Percentiles rank a stretch among this genome's conserved stretches.
Evolutionary conservation across 768 basidiomycete genomes (phyloP).

Genomic region (Trametes villosa): DNA sequence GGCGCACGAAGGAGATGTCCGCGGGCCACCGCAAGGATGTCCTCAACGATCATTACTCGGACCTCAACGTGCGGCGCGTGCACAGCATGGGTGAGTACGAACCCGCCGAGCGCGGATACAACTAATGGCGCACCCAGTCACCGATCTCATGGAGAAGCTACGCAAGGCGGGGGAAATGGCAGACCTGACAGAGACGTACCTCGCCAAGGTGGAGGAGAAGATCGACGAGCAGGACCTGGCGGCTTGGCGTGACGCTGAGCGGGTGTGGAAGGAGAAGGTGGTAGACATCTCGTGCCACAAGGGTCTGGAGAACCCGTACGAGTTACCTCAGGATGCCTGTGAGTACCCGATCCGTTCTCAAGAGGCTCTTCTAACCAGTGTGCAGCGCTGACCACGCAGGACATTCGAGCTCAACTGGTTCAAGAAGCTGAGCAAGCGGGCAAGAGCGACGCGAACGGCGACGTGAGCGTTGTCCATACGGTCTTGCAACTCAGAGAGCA

Average conservation of each 20-base stretch:
- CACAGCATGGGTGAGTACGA: slow-evolving; percentile 16
- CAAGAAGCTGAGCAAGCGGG: background rate
- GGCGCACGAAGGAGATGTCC: no score
- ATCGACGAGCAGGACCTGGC: background rate
- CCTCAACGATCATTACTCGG: slow-evolving; percentile 19
- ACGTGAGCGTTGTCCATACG: background rate
- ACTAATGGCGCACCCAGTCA: background rate
- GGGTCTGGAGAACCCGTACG: slow-evolving; percentile 6
- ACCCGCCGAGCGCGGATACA: background rate
- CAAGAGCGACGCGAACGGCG: background rate
- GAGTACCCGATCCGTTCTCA: background rate
- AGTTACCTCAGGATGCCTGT: background rate
- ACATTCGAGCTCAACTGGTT: background rate
- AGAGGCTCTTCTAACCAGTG: background rate
- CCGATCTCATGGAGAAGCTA: background rate
- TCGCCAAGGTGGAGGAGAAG: background rate
- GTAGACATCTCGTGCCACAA: slow-evolving; percentile 2
- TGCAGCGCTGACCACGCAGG: background rate
- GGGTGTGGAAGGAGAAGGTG: background rate
- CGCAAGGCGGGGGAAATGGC: background rate
- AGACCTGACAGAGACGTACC: background rate
- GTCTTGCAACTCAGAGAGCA: background rate
- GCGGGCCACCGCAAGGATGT: no score
- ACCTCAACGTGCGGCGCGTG: slow-evolving; percentile 14
- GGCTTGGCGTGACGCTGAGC: background rate